Evolutionary conservation across 768 basidiomycete species (phyloP), one percentile per base, ranked within the genome.

Genomic region (Asterophora parasitica): DNA sequence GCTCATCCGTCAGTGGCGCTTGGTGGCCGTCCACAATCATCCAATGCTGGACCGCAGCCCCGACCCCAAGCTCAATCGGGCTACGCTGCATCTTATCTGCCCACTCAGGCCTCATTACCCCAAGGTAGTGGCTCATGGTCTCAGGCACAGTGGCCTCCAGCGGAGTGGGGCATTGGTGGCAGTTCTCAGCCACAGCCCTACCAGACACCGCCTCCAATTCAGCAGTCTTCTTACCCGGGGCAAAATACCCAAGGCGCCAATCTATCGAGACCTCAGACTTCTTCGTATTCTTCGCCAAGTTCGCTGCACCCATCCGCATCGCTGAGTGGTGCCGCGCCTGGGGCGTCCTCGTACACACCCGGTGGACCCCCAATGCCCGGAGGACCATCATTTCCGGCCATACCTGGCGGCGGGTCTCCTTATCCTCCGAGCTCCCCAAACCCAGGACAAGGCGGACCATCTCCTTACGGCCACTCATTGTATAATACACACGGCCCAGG

Each of bases 101-200:
- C 20, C 10, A 49, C 23, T 34, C 49, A 44, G 20, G n/a, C 48
- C 32, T 9, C 50, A 33, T 11, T 43, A 23, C 15, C 52, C 34
- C 55, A 53, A 42, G 16, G 39, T 27, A 23, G 34, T 28, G 45
- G 50, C 15, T 1, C 41, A 11, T 46, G 39, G 40, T 42, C 30
- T 33, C 41, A 46, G 13, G 46, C 45, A 2, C 53, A 49, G 44
- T 74, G 73, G 75, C 72, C 74, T 20, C 73, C 74, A 49, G 57
- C 68, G 16, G 72, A 73, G 42, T 74, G 74, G 74, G 59, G 65
- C 15, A 43, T 62, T 3, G 49, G 52, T 42, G 40, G 17, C 26
- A 48, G 37, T 49, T 19, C 47, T 30, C 55, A 48, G 20, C 26
- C 28, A 27, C 44, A 37, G 16, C 48, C 3, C 3, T 23, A 46